Evolutionary conservation across 768 basidiomycete genomes (phyloP), one percentile per base, ranked within the genome.

Genomic region (Gymnopilus junonius): DNA sequence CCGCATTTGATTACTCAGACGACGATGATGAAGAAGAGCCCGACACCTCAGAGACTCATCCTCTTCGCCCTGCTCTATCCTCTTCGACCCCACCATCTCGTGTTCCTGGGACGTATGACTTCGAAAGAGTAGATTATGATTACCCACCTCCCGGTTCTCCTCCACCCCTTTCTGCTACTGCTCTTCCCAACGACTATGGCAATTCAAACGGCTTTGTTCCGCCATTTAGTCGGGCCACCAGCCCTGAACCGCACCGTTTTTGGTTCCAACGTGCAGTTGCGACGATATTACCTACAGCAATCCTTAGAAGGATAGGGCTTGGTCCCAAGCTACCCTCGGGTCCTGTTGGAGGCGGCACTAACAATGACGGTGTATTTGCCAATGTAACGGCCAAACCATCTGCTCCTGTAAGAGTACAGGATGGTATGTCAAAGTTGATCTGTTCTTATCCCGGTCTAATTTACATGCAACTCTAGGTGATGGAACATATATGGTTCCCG

Each of bases 341-440:
- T 15, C 76, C 75, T 21, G 73, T 91, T 5, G 92, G 92, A 29
- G 86, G 87, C 35, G 92, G 91, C 8, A 80, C 81, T 11, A 77
- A 82, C 53, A 95, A 95, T 67, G 95, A 96, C 63, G 97, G 96
- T 17, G 96, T 99, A 21, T 99, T 98, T 75, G 91, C 89, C 32
- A 99, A 98, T 74, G 87, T 99, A n/a, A 89, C 88, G 40, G 97
- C 97, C 15, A 97, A 97, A 70, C 91, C 91, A 1, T 80, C 86
- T 43, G 71, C 77, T 17, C 90, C 91, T 21, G 70, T 82, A 27
- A 80, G 81, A 51, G 73, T 89, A 23, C 86, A 85, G 69, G 83
- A 90, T 65, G 91, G 91, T 88, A 57, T 57, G 80, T 71, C 40
- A 17, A 34, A 27, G 14, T 23, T 69, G 2, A 48, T 69, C n/a